Percentiles rank a stretch among this genome's conserved stretches.
Evolutionary conservation across 2,329 filamentous ascomycete genomes (phyloP).

Genomic region (Dryadomyces sulphureus): DNA sequence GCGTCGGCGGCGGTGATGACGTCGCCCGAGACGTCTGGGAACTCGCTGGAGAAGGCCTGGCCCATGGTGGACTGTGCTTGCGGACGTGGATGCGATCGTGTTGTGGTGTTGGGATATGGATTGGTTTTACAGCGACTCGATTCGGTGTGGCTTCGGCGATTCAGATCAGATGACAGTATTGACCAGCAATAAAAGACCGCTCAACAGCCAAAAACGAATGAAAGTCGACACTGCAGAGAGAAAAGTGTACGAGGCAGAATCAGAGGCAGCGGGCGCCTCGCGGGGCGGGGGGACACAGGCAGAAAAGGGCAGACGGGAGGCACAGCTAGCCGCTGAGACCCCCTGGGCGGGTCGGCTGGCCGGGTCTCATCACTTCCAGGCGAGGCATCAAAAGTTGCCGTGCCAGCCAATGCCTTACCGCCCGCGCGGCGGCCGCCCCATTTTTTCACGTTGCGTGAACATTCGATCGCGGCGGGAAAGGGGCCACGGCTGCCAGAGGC

Average conservation of each 20-base stretch:
- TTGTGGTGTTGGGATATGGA: not conserved
- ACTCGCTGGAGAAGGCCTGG: slow-evolving; percentile 5
- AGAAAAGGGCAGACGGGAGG: not conserved
- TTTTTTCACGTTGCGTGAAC: no score
- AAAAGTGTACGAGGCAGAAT: not conserved
- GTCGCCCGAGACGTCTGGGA: slow-evolving; percentile 10
- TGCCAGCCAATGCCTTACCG: not conserved
- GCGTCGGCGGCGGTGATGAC: slow-evolving; percentile 11
- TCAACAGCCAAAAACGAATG: slow-evolving; percentile 7
- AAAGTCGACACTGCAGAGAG: not conserved
- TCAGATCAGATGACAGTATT: slow-evolving; percentile 5
- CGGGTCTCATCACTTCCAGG: not conserved
- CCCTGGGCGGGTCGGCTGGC: not conserved
- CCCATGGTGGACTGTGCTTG: slow-evolving; percentile 5
- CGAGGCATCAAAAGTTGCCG: no score
- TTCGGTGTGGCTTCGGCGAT: not conserved
- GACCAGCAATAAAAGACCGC: slow-evolving; percentile 11
- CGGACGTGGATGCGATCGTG: not conserved
- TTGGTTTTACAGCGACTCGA: not conserved
- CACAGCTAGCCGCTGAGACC: not conserved
- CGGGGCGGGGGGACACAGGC: not conserved
- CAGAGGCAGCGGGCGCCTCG: not conserved
- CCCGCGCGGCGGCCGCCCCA: not conserved
- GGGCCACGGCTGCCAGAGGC: not conserved
- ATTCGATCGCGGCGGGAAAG: not conserved